phyloP scores from a whole-genome alignment of 2,329 filamentous ascomycete species.

The Fusarium nelsonii region DNA sequence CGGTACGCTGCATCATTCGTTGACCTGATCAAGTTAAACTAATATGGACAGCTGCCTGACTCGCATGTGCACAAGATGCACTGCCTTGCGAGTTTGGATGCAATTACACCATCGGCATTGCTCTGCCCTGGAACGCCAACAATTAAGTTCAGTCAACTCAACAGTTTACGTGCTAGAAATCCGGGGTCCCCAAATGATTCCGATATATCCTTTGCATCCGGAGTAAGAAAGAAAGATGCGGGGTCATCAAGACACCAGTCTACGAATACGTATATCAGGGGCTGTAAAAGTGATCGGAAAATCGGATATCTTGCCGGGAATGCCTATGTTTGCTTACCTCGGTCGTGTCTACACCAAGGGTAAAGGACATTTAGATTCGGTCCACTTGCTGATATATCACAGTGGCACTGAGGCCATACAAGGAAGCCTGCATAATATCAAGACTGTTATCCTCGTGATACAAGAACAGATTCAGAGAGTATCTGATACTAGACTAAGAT shows the following conservation, averaged over 20 bases:
- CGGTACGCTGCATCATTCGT: neutral
- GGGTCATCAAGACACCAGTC: slow-evolving; percentile 24
- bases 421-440: neutral
- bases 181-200: slow-evolving; percentile 18
- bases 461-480: slow-evolving; percentile 3
- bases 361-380: slow-evolving; percentile 8
- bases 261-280: neutral
- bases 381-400: slow-evolving; percentile 18
- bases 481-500: neutral
- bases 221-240: slow-evolving; percentile 40
- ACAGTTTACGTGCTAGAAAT: slow-evolving; percentile 4
- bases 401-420: neutral
- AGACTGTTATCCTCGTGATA: neutral
- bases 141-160: slow-evolving; percentile 7
- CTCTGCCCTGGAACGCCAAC: neutral
- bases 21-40: slow-evolving; percentile 9
- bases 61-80: slow-evolving; percentile 5
- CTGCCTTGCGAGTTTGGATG: neutral
- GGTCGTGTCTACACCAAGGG: slow-evolving; percentile 10
- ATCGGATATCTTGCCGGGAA: slow-evolving; percentile 27
- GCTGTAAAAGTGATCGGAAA: slow-evolving; percentile 12
- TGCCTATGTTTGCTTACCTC: slow-evolving; percentile 22
- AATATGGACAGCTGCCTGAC: slow-evolving; percentile 16
- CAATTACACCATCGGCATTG: neutral
- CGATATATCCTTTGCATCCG: slow-evolving; percentile 29